Conservation (phyloP, 1,139 yeast genomes). For the Blastobotrys capitulatus region DNA sequence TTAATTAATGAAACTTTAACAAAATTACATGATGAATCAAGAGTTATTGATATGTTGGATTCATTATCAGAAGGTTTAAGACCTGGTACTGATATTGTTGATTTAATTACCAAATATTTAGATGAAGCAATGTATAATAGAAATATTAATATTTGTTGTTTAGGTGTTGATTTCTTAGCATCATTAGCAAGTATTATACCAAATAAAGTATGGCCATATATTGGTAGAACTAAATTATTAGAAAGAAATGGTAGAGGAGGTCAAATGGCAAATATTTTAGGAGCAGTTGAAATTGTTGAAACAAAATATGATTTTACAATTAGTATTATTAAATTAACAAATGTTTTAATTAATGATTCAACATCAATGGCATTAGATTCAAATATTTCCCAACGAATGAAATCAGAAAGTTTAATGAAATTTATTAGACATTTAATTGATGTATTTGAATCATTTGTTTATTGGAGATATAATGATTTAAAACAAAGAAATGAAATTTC, state of each 20-base stretch:
- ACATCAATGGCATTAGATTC: slow-evolving; percentile 35
- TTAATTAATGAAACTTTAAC: slow-evolving; percentile 43
- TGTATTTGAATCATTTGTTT: slow-evolving; percentile 67
- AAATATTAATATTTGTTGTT: slow-evolving; percentile 43
- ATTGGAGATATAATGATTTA: slow-evolving; percentile 58
- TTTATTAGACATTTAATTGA: slow-evolving; percentile 53
- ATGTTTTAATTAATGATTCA: slow-evolving; percentile 50
- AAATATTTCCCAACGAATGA: slow-evolving; percentile 40
- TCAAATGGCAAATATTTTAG: slow-evolving; percentile 54
- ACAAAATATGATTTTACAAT: slow-evolving; percentile 65
- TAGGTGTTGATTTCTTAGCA: slow-evolving; percentile 48
- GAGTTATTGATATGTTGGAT: slow-evolving; percentile 40
- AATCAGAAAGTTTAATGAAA: slow-evolving; percentile 51
- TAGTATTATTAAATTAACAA: slow-evolving; percentile 50
- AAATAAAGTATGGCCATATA: slow-evolving; percentile 71
- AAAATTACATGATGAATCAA: slow-evolving; percentile 31
- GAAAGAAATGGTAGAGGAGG: slow-evolving; percentile 69
- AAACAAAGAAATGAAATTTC: slow-evolving; percentile 63
- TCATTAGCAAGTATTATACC: slow-evolving; percentile 48
- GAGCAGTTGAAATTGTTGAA: slow-evolving; percentile 65
- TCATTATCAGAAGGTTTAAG: slow-evolving; percentile 55
- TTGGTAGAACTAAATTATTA: slow-evolving; percentile 60
- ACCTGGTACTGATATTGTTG: slow-evolving; percentile 58
- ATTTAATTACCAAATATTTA: slow-evolving; percentile 56
- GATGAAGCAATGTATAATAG: slow-evolving; percentile 64